Evolutionary conservation across 2,329 filamentous ascomycete species (phyloP), one percentile per base, ranked within the genome.

Genomic region (Myriosclerotinia curreyana): DNA sequence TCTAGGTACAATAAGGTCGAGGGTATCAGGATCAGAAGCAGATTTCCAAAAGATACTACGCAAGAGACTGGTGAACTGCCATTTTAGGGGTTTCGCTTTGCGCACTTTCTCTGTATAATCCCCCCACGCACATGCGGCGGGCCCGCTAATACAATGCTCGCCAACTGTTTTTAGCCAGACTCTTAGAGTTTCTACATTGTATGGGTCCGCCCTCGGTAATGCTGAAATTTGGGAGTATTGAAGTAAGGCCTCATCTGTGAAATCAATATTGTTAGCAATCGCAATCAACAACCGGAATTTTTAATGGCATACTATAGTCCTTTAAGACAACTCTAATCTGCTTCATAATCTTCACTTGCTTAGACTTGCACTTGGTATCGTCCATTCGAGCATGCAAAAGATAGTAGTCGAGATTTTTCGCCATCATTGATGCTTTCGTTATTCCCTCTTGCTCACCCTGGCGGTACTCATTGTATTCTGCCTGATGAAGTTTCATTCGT

Each of bases 1-100:
- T 9, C 66, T 59, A 50, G 67, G 62, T 22, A 66, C 66, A 5
- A 68, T 28, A 12, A 70, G 66, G 36, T 68, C 63, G 11, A 64
- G 58, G 14, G 62, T 22, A 22, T 65, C 28, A 5, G 36, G n/a
- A 3, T 53, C 34, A 1, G 49, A 4, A 11, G 15, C 31, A 4
- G 31, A 5, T 25, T 28, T 25, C 61, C 44, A 46, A 31, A 56
- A 38, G 20, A 52, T 25, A 28, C 25, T 54, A 9, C 49, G 54
- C 14, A 68, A 42, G 5, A 69, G 34, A 49, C 54, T 51, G 5
- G 22, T 12, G 14, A 69, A 42, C 12, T 62, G 34, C 22, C 28
- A 52, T 46, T 12, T 28, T 9, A 67, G 34, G 9, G 64, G 31
- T n/a, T 59, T 52, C 20, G 12, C 9, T 6, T 58, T 36, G 34